Conservation (phyloP, 768 basidiomycete species). For the Podaxis rugospora region DNA sequence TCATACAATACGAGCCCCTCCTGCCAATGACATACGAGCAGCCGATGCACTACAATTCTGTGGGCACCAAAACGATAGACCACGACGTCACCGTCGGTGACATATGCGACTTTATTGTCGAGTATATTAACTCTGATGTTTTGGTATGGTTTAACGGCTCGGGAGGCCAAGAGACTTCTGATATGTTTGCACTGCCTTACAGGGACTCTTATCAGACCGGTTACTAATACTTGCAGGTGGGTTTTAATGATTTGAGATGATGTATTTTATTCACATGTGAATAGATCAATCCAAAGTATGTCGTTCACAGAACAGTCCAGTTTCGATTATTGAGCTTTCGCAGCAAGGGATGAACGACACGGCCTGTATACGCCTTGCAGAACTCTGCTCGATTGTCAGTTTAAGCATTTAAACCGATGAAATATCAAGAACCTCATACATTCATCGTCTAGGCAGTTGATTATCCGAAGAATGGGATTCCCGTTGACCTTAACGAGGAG, state of each 20-base stretch:
- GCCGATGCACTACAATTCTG: slow-evolving; percentile 47
- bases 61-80: slow-evolving; percentile 32
- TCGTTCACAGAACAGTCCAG: neutral
- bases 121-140: slow-evolving; percentile 82
- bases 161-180: neutral
- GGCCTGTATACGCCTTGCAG: slow-evolving; percentile 54
- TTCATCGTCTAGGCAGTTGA: slow-evolving; percentile 57
- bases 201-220: slow-evolving; percentile 69
- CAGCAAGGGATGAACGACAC: slow-evolving; percentile 61
- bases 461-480: slow-evolving; percentile 73
- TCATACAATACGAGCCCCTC: slow-evolving; percentile 52
- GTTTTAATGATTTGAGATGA: slow-evolving; percentile 14
- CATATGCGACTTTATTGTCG: slow-evolving; percentile 75
- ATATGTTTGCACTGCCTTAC: neutral
- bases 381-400: slow-evolving; percentile 50
- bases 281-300: slow-evolving; percentile 68
- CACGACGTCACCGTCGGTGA: slow-evolving; percentile 59
- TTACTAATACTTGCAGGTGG: slow-evolving; percentile 69
- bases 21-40: slow-evolving; percentile 47
- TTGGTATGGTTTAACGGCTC: slow-evolving; percentile 39
- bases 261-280: neutral
- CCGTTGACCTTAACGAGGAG: slow-evolving; percentile 46
- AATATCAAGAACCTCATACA: neutral
- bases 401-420: neutral
- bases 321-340: neutral